A percentile compares a stretch with the other conserved stretches of the same genome.
Conservation (phyloP, 768 basidiomycete genomes). For the Kwoniella sp. region DNA sequence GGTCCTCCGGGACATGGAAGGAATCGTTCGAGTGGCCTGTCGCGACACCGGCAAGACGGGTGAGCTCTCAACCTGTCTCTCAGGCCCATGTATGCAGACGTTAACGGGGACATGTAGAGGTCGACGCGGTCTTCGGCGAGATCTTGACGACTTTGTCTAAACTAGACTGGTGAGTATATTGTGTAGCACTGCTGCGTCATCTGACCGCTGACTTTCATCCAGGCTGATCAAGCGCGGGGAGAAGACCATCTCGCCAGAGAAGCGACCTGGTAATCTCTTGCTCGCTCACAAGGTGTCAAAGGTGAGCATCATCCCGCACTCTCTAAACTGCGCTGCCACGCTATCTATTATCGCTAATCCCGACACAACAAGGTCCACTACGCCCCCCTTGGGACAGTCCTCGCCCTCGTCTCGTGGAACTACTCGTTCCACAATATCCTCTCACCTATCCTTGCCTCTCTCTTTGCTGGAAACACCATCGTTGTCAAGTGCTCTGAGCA, state of each 20-base stretch:
- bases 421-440: conserved; percentile 75
- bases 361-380: conserved; percentile 54
- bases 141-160: conserved; percentile 92
- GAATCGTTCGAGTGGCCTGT: conserved; percentile 79
- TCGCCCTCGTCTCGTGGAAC: conserved; percentile 81
- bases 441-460: conserved; percentile 83
- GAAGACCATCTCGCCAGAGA: conserved; percentile 66
- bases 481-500: conserved; percentile 68
- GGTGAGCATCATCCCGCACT: conserved; percentile 17
- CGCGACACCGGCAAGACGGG: conserved; percentile 90
- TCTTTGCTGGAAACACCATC: conserved; percentile 85
- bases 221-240: conserved; percentile 79
- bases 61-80: conserved; percentile 17
- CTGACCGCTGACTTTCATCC: background rate
- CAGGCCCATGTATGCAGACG: background rate
- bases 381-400: conserved; percentile 87
- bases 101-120: conserved; percentile 56
- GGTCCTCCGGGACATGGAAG: conserved; percentile 85
- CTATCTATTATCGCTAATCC: too few relatives aligned
- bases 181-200: too few relatives aligned
- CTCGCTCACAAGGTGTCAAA: conserved; percentile 51
- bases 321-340: too few relatives aligned
- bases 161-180: conserved; percentile 59
- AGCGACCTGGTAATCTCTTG: conserved; percentile 56
- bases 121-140: conserved; percentile 92